phyloP scores from a whole-genome alignment of 2,329 filamentous ascomycete genomes.

The Penicillium sp. region DNA sequence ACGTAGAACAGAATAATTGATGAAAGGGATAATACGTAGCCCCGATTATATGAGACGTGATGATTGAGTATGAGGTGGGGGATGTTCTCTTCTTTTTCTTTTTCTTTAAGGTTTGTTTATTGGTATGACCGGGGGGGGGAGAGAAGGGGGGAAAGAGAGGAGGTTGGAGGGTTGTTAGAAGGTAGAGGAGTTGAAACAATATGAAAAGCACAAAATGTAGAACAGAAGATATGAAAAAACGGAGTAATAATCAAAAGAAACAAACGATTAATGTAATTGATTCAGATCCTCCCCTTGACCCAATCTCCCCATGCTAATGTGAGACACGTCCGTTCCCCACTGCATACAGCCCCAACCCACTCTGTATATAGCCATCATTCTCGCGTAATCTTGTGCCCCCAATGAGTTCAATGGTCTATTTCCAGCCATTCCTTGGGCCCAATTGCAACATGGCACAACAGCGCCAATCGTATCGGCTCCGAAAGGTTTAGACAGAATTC shows the following conservation, averaged over 20 bases:
- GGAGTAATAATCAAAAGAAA: neutral
- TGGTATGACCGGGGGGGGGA: neutral
- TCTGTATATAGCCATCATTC: conserved; percentile 14
- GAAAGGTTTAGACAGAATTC: conserved; percentile 4
- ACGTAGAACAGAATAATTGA: conserved; percentile 11
- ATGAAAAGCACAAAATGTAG: neutral
- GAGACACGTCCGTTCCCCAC: conserved; percentile 17
- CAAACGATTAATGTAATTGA: conserved; percentile 2
- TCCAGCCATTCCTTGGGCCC: conserved; percentile 3
- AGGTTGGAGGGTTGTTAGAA: neutral
- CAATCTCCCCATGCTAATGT: conserved; percentile 7
- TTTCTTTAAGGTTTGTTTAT: neutral
- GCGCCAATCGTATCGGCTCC: conserved; percentile 19
- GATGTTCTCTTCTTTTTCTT: neutral
- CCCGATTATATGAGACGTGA: neutral
- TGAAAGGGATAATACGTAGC: neutral
- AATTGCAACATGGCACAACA: conserved; percentile 11
- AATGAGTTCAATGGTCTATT: neutral
- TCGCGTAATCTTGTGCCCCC: conserved; percentile 14
- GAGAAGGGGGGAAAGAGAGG: neutral
- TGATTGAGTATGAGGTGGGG: neutral
- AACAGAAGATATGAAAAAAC: neutral
- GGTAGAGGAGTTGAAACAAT: neutral
- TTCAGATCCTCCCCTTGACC: conserved; percentile 6
- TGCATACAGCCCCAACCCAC: conserved; percentile 9